Percentiles rank a stretch among this genome's conserved stretches.
Conservation (phyloP, 345 rosid genomes). For the Hirschfeldia incana region DNA sequence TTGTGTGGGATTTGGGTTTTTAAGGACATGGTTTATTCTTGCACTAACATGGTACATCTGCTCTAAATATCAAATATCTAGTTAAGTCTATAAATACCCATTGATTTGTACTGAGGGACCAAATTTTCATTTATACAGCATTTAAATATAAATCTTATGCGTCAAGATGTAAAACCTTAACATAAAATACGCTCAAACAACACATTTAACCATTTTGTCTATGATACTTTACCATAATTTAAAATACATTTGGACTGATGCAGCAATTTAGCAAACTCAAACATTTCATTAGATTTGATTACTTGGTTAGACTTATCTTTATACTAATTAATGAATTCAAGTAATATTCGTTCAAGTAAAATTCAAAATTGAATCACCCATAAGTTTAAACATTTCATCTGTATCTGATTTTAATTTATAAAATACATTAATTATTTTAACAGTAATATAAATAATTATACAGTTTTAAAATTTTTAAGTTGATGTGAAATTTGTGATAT, state of each 20-base stretch:
- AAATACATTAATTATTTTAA: too few relatives aligned
- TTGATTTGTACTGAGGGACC: background rate
- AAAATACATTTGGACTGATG: background rate
- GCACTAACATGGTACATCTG: constrained; percentile 31
- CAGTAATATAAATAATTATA: too few relatives aligned
- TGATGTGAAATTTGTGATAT: background rate
- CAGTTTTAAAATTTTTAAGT: background rate
- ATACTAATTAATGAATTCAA: too few relatives aligned
- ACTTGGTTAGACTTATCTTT: too few relatives aligned
- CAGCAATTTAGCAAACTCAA: background rate
- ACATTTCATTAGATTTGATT: background rate
- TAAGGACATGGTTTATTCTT: constrained; percentile 45
- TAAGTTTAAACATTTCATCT: too few relatives aligned
- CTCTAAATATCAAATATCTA: constrained; percentile 1
- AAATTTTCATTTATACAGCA: background rate
- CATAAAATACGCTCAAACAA: background rate
- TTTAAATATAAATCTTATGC: background rate
- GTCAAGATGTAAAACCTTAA: background rate
- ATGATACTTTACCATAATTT: background rate
- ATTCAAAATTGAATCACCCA: too few relatives aligned
- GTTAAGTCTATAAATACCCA: constrained; percentile 19
- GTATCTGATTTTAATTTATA: too few relatives aligned
- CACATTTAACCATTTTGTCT: background rate
- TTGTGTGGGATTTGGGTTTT: constrained; percentile 43
- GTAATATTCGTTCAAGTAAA: too few relatives aligned